Percentiles rank a stretch among this genome's conserved stretches.
Conservation (phyloP, 2,329 filamentous ascomycete species). For the Drechslera avenae region DNA sequence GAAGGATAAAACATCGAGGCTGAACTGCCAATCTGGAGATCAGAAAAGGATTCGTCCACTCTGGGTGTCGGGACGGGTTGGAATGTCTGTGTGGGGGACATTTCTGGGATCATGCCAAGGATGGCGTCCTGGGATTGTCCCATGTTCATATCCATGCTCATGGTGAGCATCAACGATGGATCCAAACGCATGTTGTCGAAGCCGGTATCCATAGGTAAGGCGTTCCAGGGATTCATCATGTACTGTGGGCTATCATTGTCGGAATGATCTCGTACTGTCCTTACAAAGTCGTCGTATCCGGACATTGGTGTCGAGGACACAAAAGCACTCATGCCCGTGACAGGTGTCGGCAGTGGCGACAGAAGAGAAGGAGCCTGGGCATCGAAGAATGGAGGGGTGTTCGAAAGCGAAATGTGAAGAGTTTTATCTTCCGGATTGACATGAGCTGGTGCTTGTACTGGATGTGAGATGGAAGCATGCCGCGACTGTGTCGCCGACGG, state of each 20-base stretch:
- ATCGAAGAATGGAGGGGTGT: slow-evolving; percentile 50
- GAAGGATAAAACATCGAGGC: slow-evolving; percentile 50
- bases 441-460: slow-evolving; percentile 38
- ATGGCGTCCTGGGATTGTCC: slow-evolving; percentile 48
- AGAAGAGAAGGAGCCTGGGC: slow-evolving; percentile 38
- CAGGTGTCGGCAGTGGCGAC: slow-evolving; percentile 48
- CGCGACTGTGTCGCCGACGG: slow-evolving; percentile 39
- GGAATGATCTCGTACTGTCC: slow-evolving; percentile 48
- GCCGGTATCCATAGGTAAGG: slow-evolving; percentile 52
- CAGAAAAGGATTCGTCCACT: slow-evolving; percentile 55
- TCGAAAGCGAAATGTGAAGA: slow-evolving; percentile 33
- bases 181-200: slow-evolving; percentile 54
- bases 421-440: slow-evolving; percentile 42
- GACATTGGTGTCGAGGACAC: slow-evolving; percentile 53
- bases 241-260: slow-evolving; percentile 54
- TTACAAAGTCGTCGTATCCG: slow-evolving; percentile 54
- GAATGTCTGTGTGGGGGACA: slow-evolving; percentile 46
- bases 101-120: slow-evolving; percentile 54
- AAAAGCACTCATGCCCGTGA: slow-evolving; percentile 48
- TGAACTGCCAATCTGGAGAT: slow-evolving; percentile 53
- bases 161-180: slow-evolving; percentile 52
- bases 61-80: slow-evolving; percentile 53
- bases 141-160: slow-evolving; percentile 54
- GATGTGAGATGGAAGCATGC: slow-evolving; percentile 41
- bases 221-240: slow-evolving; percentile 55